Percentiles rank a stretch among this genome's conserved stretches.
phyloP scores from a whole-genome alignment of 257 asterid genomes.

The Nicotiana sylvestris region DNA sequence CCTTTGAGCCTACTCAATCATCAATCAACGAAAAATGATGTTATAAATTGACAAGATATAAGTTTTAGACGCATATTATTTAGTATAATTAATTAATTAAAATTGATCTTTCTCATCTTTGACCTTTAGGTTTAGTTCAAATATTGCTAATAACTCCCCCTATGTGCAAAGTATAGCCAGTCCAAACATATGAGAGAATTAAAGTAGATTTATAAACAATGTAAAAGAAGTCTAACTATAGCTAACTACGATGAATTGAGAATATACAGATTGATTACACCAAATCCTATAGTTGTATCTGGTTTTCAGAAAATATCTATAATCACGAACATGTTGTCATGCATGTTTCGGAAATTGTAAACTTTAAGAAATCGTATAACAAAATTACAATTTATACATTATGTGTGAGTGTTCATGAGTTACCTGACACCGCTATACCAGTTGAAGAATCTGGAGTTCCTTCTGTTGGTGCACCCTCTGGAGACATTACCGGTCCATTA shows the following conservation, averaged over 20 bases:
- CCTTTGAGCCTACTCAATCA: conserved; percentile 45
- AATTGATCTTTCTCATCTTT: neutral
- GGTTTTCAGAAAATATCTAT: neutral
- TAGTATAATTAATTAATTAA: neutral
- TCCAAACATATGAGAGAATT: neutral
- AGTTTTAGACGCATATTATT: neutral
- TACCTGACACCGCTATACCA: conserved; percentile 44
- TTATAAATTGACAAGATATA: neutral
- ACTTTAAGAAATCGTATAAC: no score
- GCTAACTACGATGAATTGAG: neutral
- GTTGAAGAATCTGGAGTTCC: conserved; percentile 34
- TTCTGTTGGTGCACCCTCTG: conserved; percentile 40
- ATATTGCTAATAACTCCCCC: neutral
- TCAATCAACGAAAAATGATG: neutral
- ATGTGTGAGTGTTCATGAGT: neutral
- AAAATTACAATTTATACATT: no score
- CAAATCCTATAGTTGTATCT: neutral
- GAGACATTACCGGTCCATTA: conserved; percentile 65
- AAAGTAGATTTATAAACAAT: neutral
- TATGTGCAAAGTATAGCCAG: neutral
- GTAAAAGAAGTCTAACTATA: neutral
- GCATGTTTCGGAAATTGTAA: neutral
- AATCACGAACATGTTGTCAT: neutral
- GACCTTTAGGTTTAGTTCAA: neutral
- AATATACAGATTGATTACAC: no score